Conservation (phyloP, 2,329 filamentous ascomycete genomes). For the Aspergillus ibericus region DNA sequence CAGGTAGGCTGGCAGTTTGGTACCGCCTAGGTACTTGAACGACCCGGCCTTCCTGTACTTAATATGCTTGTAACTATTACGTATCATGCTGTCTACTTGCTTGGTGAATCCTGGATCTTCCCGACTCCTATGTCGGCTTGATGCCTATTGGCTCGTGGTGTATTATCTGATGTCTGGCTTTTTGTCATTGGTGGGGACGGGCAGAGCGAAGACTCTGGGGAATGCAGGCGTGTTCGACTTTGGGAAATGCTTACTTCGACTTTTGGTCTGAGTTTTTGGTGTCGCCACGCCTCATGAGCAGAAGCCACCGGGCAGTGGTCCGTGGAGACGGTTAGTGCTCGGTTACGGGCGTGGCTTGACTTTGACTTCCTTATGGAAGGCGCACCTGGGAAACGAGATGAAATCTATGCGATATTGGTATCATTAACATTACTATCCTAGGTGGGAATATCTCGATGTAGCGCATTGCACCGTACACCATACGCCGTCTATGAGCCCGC, state of each 20-base stretch:
- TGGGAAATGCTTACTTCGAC: neutral
- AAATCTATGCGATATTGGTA: neutral
- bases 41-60: neutral
- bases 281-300: neutral
- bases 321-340: neutral
- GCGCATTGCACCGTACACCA: neutral
- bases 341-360: neutral
- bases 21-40: neutral
- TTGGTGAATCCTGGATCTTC: neutral
- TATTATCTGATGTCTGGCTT: neutral
- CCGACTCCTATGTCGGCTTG: neutral
- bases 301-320: neutral
- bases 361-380: neutral
- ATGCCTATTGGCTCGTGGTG: neutral
- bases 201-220: neutral
- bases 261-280: neutral
- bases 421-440: slow-evolving; percentile 2
- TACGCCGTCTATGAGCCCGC: slow-evolving; percentile 2
- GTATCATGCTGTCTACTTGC: neutral
- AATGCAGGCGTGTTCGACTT: neutral
- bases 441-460: neutral
- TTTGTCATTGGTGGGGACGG: neutral
- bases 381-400: neutral
- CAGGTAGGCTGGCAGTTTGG: neutral
- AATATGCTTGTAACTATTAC: neutral